These are phyloP conservation scores for Colletotrichum caudatum DNA, from an alignment of 2,329 filamentous ascomycete genomes.

Conservation along the genomic window DNA sequence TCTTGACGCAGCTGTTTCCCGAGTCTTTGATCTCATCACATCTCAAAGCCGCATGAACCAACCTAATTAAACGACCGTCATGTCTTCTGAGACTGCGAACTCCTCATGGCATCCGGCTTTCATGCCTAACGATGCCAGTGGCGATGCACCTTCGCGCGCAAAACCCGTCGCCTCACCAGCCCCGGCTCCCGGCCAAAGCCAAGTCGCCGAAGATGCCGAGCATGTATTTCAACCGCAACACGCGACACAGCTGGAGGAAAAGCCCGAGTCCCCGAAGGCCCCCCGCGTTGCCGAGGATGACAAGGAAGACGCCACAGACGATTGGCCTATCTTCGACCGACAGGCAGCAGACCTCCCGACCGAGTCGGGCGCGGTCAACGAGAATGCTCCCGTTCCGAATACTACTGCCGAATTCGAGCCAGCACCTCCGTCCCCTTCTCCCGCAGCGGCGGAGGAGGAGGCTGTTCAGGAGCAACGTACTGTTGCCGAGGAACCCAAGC, in stretches of 20 bases:
- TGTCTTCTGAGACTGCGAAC: conserved; percentile 53
- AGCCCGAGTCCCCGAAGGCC: neutral
- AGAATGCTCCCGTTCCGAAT: conserved; percentile 1
- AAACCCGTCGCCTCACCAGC: conserved; percentile 12
- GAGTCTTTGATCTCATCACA: conserved; percentile 35
- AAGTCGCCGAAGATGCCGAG: conserved; percentile 17
- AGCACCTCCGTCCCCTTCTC: neutral
- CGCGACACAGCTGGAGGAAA: conserved; percentile 1
- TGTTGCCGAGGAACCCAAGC: conserved; percentile 17
- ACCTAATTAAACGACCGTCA: conserved; percentile 46
- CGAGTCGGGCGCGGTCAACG: conserved; percentile 2
- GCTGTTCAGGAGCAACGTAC: neutral
- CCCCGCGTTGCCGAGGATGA: conserved; percentile 23
- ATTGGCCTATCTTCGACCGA: conserved; percentile 45
- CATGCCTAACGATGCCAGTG: conserved; percentile 51
- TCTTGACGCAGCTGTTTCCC: conserved; percentile 46
- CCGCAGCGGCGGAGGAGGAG: neutral
- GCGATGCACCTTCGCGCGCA: conserved; percentile 36
- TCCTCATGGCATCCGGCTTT: conserved; percentile 57
- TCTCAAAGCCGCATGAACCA: conserved; percentile 31
- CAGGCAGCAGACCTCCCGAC: neutral
- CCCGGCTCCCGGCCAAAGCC: conserved; percentile 1
- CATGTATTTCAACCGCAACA: neutral
- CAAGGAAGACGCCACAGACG: conserved; percentile 41
- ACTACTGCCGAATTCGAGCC: neutral